Conservation (phyloP, 192 early-diverging fungal genomes). For the Coemansia javaensis region DNA sequence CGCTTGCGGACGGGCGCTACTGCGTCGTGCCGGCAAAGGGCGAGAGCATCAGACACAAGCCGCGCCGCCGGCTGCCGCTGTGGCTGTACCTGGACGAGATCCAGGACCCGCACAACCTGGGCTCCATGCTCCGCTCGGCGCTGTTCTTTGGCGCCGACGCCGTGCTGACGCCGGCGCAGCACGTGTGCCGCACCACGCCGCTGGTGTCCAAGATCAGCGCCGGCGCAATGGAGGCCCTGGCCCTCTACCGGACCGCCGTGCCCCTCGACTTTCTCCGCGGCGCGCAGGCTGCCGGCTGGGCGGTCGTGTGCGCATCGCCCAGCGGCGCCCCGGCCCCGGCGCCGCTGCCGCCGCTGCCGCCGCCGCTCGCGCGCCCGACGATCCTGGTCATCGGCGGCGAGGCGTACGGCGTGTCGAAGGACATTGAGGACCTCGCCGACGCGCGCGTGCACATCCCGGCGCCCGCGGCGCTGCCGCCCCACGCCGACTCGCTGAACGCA, state of each 20-base stretch:
- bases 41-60: background rate
- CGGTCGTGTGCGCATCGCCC: conserved; percentile 17
- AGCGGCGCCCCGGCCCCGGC: background rate
- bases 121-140: conserved; percentile 42
- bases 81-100: conserved; percentile 25
- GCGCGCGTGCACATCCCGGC: conserved; percentile 28
- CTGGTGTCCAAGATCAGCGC: conserved; percentile 37
- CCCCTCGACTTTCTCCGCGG: conserved; percentile 6
- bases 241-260: conserved; percentile 5
- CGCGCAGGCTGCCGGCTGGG: conserved; percentile 26
- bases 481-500: conserved; percentile 48
- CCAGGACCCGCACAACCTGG: conserved; percentile 37
- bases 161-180: conserved; percentile 8
- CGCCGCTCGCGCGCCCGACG: conserved; percentile 11
- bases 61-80: conserved; percentile 33
- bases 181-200: conserved; percentile 10
- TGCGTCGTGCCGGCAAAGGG: background rate
- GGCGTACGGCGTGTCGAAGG: conserved; percentile 9
- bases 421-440: conserved; percentile 10
- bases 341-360: background rate
- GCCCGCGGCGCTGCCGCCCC: conserved; percentile 10
- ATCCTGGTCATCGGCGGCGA: conserved; percentile 47
- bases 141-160: conserved; percentile 49
- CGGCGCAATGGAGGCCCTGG: conserved; percentile 35
- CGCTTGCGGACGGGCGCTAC: conserved; percentile 15